A percentile compares a stretch with the other conserved stretches of the same genome.
These are phyloP conservation scores for Zalerion maritima DNA, from an alignment of 495 filamentous ascomycete genomes.

Conservation along the genomic window DNA sequence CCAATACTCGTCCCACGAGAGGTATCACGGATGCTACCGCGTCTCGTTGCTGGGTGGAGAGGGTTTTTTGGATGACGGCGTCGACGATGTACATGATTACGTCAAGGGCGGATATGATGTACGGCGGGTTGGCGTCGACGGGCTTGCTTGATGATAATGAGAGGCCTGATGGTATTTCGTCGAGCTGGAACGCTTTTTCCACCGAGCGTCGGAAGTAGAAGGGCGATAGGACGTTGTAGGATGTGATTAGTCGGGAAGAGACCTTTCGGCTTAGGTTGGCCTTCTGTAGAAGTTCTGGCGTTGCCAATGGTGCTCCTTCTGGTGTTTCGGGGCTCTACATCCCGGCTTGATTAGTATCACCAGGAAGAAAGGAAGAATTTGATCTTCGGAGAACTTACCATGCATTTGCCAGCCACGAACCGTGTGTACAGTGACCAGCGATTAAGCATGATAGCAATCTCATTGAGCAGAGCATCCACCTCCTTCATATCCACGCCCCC, in stretches of 20 bases:
- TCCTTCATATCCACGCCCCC: constrained; percentile 93
- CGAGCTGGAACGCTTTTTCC: constrained; percentile 95
- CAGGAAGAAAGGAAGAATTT: constrained; percentile 6
- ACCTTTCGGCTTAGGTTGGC: constrained; percentile 69
- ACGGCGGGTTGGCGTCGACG: constrained; percentile 61
- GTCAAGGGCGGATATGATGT: constrained; percentile 89
- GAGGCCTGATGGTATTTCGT: constrained; percentile 74
- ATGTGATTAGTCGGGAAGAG: constrained; percentile 48
- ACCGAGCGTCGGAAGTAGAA: constrained; percentile 95
- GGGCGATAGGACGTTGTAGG: constrained; percentile 77
- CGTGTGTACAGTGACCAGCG: constrained; percentile 86
- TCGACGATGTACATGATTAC: constrained; percentile 99
- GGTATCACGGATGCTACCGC: constrained; percentile 67
- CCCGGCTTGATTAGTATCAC: background rate
- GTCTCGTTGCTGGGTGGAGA: constrained; percentile 66
- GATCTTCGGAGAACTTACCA: constrained; percentile 33
- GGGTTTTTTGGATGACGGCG: constrained; percentile 68
- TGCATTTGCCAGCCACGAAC: constrained; percentile 74
- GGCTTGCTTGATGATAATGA: constrained; percentile 54
- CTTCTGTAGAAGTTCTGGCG: constrained; percentile 57
- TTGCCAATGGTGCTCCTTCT: constrained; percentile 30
- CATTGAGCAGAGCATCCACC: constrained; percentile 70
- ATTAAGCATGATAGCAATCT: constrained; percentile 80
- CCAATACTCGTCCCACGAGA: constrained; percentile 69
- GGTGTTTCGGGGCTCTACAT: constrained; percentile 26